Evolutionary conservation across 352 stramenopile genomes (phyloP).

Genomic region (Globisporangium solare): DNA sequence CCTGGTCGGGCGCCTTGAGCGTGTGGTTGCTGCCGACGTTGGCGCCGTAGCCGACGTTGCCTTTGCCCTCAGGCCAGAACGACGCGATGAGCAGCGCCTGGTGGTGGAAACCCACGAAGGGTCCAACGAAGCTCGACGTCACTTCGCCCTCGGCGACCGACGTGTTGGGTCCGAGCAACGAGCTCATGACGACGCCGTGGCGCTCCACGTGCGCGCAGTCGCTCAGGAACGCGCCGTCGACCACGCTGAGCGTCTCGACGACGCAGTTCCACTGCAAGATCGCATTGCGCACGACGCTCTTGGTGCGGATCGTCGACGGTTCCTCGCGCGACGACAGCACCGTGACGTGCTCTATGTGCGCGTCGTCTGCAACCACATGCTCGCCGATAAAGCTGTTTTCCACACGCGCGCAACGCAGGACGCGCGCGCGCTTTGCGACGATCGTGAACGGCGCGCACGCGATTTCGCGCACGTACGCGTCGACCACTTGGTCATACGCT

Average conservation of each 20-base stretch:
- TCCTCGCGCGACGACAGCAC: constrained; percentile 62
- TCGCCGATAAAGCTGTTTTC: constrained; percentile 62
- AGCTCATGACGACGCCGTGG: constrained; percentile 83
- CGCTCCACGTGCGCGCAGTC: constrained; percentile 74
- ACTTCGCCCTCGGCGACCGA: constrained; percentile 87
- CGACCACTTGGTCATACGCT: constrained; percentile 44
- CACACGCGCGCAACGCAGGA: constrained; percentile 64
- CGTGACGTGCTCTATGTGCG: constrained; percentile 50
- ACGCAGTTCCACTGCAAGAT: constrained; percentile 72
- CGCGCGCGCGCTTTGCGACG: constrained; percentile 36
- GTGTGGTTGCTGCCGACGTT: constrained; percentile 98
- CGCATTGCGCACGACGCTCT: constrained; percentile 58
- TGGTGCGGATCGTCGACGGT: constrained; percentile 34
- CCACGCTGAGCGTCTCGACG: constrained; percentile 61
- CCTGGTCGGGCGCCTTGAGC: constrained; percentile 84
- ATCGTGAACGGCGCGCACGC: constrained; percentile 39
- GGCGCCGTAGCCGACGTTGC: constrained; percentile 92
- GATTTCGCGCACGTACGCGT: constrained; percentile 44
- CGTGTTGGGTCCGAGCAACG: constrained; percentile 84
- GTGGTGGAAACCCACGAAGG: constrained; percentile 95
- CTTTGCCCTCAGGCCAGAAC: constrained; percentile 90
- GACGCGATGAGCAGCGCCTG: constrained; percentile 90
- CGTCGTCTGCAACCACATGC: constrained; percentile 51
- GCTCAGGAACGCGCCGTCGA: constrained; percentile 68
- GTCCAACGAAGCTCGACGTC: constrained; percentile 88